Conservation (phyloP, 768 basidiomycete genomes). For the Boletus pseudo-olivaceus region DNA sequence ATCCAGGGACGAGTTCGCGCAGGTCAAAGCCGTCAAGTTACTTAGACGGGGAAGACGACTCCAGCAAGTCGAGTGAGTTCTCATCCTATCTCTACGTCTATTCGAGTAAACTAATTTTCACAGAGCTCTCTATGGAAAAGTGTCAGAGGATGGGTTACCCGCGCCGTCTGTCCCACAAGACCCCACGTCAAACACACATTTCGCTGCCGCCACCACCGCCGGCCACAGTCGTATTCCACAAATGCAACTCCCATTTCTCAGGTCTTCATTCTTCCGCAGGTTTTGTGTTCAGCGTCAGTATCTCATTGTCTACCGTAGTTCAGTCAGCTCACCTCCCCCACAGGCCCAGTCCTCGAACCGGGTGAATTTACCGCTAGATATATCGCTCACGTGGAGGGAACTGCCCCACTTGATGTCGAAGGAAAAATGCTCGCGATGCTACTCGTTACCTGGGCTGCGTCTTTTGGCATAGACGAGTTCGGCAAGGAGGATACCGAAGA, state of each 20-base stretch:
- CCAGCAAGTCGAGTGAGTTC: conserved; percentile 78
- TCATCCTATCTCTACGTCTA: background rate
- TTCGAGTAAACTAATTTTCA: conserved; percentile 2
- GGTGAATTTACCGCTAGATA: conserved; percentile 76
- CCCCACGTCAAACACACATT: conserved; percentile 9
- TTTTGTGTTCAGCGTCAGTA: conserved; percentile 80
- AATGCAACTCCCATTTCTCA: conserved; percentile 76
- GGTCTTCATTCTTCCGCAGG: conserved; percentile 79
- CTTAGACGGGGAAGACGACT: conserved; percentile 74
- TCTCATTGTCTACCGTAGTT: background rate
- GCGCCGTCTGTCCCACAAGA: conserved; percentile 22
- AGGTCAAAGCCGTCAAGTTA: conserved; percentile 86
- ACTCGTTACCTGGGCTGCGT: conserved; percentile 84
- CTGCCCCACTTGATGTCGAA: conserved; percentile 61
- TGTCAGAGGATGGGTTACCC: conserved; percentile 38
- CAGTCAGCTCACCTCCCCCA: conserved; percentile 7
- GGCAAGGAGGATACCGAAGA: conserved; percentile 43
- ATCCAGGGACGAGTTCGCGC: conserved; percentile 83
- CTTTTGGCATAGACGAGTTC: conserved; percentile 81
- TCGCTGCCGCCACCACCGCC: background rate
- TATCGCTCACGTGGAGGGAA: conserved; percentile 59
- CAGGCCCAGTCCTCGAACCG: conserved; percentile 85
- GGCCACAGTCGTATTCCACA: conserved; percentile 57
- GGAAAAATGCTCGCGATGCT: conserved; percentile 76
- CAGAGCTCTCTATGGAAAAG: conserved; percentile 79